Evolutionary conservation across 768 basidiomycete species (phyloP).

Genomic region (Cubamyces lactineus): DNA sequence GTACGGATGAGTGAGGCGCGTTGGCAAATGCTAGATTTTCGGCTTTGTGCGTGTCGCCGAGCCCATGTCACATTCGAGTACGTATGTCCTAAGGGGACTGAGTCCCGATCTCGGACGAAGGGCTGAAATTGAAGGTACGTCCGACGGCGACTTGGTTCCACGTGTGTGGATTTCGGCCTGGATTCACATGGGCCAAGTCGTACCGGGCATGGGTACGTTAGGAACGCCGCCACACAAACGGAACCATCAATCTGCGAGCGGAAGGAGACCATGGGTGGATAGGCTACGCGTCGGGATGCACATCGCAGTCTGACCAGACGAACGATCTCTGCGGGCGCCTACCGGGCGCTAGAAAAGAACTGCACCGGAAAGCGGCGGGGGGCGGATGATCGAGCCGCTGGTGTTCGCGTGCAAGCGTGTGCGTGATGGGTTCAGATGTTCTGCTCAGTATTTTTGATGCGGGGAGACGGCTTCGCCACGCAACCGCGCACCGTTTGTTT

Average conservation of each 20-base stretch:
- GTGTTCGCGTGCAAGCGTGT: not conserved
- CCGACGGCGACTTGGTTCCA: slow-evolving; percentile 8
- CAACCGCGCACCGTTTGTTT: not conserved
- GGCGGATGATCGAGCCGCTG: slow-evolving; percentile 15
- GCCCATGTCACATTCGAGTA: slow-evolving; percentile 3
- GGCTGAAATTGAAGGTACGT: not conserved
- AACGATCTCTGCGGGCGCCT: not conserved
- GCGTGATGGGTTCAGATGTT: slow-evolving; percentile 11
- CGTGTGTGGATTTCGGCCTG: not conserved
- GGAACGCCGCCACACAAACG: slow-evolving; percentile 14
- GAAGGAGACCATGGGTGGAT: not conserved
- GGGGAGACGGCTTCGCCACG: not conserved
- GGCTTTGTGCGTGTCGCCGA: slow-evolving; percentile 1
- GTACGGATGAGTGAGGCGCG: slow-evolving; percentile 12
- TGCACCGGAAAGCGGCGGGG: slow-evolving; percentile 23
- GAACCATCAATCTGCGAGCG: slow-evolving; percentile 9
- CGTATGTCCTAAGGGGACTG: slow-evolving; percentile 3
- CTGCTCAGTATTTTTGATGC: not conserved
- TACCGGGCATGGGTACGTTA: slow-evolving; percentile 15
- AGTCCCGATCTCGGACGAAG: slow-evolving; percentile 17
- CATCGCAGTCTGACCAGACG: slow-evolving; percentile 1
- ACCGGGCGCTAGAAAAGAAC: not conserved
- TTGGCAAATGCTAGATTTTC: not conserved
- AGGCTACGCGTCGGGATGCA: slow-evolving; percentile 11
- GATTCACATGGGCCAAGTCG: slow-evolving; percentile 4